Evolutionary conservation across 148 eudicot species (phyloP), one percentile per base, ranked within the genome.

Genomic region (Vaccinium darrowii): DNA sequence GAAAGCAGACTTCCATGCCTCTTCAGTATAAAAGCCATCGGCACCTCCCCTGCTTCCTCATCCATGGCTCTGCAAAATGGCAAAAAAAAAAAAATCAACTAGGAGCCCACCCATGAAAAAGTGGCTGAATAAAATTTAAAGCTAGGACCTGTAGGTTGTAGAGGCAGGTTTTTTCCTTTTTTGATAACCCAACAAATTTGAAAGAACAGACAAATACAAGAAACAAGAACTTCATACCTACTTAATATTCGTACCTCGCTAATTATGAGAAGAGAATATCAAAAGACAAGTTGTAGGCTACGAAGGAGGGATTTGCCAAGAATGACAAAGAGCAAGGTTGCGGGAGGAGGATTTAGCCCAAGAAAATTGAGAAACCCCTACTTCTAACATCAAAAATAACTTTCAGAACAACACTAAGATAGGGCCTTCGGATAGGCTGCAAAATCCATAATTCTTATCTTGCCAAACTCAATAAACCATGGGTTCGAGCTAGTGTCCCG

Each of bases 1-100:
- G 95, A 88, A 65, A 93, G 86, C 82, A 82, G 57, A 86, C 94
- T 90, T 82, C 91, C 93, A 1, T 91, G 86, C 83, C 75, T 92
- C 85, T 73, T 90, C 52, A 93, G 91, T 47, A 97, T 95, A 88
- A 92, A 97, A 49, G 99, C 99, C 69, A 97, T 93, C 4, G 99
- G 99, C 56, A 95, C 89, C 84, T 97, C 98, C 78, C 98, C 98
- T 18, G 94, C 94, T 85, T 86, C 90, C 82, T 93, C 95, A 83
- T 94, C 94, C 74, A 84, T 79, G 57, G 81, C 93, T 81, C 99
- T 96, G 87, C 19, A 86, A n/a, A 25, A 56, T 57, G 27, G 27
- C 33, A 76, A 13, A 1, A 50, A 87, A 10, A 33, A 71, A 82
- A 77, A 72, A 9, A 18, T 23, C 19, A 65, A 5, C 57, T 14